These are phyloP conservation scores for Debaryomyces singareniensis DNA, from an alignment of 1,139 yeast species.

Conservation along the genomic window DNA sequence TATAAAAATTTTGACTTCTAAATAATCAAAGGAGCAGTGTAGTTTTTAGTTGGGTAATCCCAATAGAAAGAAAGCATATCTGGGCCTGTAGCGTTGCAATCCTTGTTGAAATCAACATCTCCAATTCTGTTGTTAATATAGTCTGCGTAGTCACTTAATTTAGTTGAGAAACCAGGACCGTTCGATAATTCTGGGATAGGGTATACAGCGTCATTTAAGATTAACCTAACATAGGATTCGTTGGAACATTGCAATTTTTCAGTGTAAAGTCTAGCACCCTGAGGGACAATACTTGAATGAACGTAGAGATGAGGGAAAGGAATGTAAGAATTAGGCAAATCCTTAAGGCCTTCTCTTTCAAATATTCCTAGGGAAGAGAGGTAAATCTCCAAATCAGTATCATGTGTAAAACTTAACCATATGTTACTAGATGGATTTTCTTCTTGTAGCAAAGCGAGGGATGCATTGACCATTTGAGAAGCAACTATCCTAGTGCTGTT, in stretches of 20 bases:
- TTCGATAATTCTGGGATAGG: conserved; percentile 44
- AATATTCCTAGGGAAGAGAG: conserved; percentile 48
- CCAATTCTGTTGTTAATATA: conserved; percentile 23
- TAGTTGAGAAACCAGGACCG: conserved; percentile 59
- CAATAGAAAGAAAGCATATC: conserved; percentile 32
- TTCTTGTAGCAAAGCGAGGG: conserved; percentile 35
- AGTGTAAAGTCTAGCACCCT: conserved; percentile 47
- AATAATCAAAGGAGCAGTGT: conserved; percentile 17
- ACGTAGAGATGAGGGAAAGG: conserved; percentile 39
- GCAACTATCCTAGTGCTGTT: conserved; percentile 38
- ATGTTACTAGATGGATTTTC: conserved; percentile 20
- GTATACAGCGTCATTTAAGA: conserved; percentile 52
- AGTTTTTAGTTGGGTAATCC: conserved; percentile 23
- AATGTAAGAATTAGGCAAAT: conserved; percentile 17
- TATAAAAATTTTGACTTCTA: no score
- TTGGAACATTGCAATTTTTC: conserved; percentile 43
- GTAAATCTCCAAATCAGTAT: conserved; percentile 47
- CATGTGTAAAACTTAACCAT: conserved; percentile 52
- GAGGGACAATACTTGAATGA: conserved; percentile 46
- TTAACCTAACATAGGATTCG: conserved; percentile 36
- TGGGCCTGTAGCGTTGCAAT: conserved; percentile 32
- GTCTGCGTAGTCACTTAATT: conserved; percentile 30
- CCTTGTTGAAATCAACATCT: conserved; percentile 19
- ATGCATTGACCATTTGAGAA: conserved; percentile 43
- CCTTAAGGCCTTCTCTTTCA: conserved; percentile 15